Conservation (phyloP, 495 filamentous ascomycete genomes). For the Penicillium chermesinum region DNA sequence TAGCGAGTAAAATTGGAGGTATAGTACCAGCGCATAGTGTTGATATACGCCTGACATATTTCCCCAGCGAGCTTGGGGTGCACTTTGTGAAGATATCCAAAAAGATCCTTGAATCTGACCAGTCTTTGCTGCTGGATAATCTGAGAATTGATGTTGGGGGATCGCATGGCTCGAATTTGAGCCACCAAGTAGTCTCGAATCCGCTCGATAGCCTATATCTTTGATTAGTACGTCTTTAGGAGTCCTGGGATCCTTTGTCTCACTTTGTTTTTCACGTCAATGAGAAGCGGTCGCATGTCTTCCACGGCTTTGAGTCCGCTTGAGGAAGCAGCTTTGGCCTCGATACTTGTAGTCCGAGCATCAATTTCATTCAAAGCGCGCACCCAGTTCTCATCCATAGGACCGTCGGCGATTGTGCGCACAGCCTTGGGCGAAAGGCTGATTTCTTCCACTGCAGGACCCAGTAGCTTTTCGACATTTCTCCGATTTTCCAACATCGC, state of each 20-base stretch:
- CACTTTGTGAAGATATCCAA: constrained; percentile 71
- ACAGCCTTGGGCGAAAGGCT: constrained; percentile 79
- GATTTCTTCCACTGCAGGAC: constrained; percentile 87
- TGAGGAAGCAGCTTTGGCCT: constrained; percentile 56
- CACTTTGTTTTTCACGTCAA: constrained; percentile 78
- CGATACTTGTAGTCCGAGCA: constrained; percentile 64
- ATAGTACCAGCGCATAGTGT: constrained; percentile 99
- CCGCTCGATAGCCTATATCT: constrained; percentile 70
- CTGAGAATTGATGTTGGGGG: constrained; percentile 93
- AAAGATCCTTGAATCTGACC: constrained; percentile 81
- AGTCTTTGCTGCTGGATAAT: constrained; percentile 90
- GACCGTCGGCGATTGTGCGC: constrained; percentile 75
- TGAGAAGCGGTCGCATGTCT: constrained; percentile 80
- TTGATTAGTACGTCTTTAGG: constrained; percentile 8
- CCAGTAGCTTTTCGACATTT: constrained; percentile 80
- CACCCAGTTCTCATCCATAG: constrained; percentile 87
- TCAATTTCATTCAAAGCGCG: constrained; percentile 81
- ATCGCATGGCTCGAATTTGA: constrained; percentile 86
- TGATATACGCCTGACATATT: constrained; percentile 90
- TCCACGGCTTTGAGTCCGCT: constrained; percentile 65
- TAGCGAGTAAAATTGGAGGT: constrained; percentile 87
- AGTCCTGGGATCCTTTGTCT: background rate
- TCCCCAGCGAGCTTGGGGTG: constrained; percentile 77
- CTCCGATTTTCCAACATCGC: constrained; percentile 85
- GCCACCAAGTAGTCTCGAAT: constrained; percentile 91